Base-by-base conservation (phyloP, 306 rosid species). In the Castanopsis chinensis region DNA sequence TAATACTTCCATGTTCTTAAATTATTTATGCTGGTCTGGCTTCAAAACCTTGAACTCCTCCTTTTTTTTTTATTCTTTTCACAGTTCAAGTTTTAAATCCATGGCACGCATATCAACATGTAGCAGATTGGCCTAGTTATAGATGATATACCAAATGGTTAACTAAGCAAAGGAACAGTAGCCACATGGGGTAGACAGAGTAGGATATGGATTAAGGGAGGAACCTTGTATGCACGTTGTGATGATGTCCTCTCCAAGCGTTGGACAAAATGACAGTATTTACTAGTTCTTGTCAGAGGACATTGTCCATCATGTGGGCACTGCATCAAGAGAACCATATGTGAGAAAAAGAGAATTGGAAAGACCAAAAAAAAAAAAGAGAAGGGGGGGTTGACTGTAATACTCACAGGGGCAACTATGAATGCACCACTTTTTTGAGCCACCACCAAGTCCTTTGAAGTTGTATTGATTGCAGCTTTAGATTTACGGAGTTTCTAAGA, bases 301-400 rank as follows among this genome's bases (percentile, higher is more conserved):
- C 99, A 93, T 79, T 74, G 79, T 67, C 98, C 99, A 85, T 95
- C 99, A 86, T 95, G 98, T 83, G 99, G 87, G 76, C 99, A 95
- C 99, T 95, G 81, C 87, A 80, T 77, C 21, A 69, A 77, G 76
- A 84, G 69, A 81, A 77, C 57, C 23, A 61, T 59, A 23, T 35
- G 18, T 5, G 41, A 72, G 65, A 17, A 54, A 25, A 3, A 12
- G 33, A 18, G 5, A 51, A 41, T 41, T 8, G 45, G 3, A 43
- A 41, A 8, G 53, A 49, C 27, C 27, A 25, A 25, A 1, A 49
- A 13, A 10, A 13, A 2, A 0, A 3, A 27, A 54, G 1, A 65
- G 74, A 19, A 76, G 11, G 59, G 67, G 13, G 14, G 0, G 17
- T 3, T 10, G 53, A 73, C 65, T 61, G 32, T 53, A 63, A 60